Evolutionary conservation across 2,329 filamentous ascomycete species (phyloP).

Genomic region (Colletotrichum magnum): DNA sequence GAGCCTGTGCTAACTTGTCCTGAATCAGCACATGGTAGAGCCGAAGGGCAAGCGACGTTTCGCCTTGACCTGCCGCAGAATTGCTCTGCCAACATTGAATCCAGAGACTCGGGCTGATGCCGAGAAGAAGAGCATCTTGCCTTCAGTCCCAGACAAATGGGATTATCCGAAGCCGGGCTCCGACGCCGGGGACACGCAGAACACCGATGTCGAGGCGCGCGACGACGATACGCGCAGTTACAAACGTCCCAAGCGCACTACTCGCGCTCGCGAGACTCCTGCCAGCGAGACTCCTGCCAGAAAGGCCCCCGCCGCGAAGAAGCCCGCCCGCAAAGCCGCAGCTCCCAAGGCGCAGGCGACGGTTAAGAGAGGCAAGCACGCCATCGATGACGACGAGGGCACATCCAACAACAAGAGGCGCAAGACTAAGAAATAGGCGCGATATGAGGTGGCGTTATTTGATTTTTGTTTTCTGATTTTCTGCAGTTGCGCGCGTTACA

Average conservation of each 20-base stretch:
- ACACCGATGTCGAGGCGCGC: too few species aligned
- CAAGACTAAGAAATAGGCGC: constrained; percentile 9
- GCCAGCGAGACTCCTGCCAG: neutral
- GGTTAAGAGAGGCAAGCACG: constrained; percentile 4
- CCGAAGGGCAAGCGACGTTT: constrained; percentile 67
- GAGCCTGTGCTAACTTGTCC: constrained; percentile 40
- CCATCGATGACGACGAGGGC: neutral
- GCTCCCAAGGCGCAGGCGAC: neutral
- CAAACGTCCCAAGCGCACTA: neutral
- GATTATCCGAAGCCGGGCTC: constrained; percentile 17
- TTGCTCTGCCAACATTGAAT: constrained; percentile 59
- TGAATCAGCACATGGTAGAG: constrained; percentile 63
- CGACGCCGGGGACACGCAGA: neutral
- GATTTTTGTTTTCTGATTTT: neutral
- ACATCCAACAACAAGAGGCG: constrained; percentile 1
- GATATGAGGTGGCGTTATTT: constrained; percentile 13
- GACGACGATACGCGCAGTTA: too few species aligned
- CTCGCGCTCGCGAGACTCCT: neutral
- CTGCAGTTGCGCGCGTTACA: neutral
- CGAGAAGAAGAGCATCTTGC: constrained; percentile 51
- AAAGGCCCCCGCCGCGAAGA: neutral
- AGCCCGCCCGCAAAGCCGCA: neutral
- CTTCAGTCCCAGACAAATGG: constrained; percentile 38
- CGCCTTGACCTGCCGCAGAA: constrained; percentile 69
- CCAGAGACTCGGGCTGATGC: constrained; percentile 47